Conservation (phyloP, 192 early-diverging fungal genomes). For the Podila verticillata region DNA sequence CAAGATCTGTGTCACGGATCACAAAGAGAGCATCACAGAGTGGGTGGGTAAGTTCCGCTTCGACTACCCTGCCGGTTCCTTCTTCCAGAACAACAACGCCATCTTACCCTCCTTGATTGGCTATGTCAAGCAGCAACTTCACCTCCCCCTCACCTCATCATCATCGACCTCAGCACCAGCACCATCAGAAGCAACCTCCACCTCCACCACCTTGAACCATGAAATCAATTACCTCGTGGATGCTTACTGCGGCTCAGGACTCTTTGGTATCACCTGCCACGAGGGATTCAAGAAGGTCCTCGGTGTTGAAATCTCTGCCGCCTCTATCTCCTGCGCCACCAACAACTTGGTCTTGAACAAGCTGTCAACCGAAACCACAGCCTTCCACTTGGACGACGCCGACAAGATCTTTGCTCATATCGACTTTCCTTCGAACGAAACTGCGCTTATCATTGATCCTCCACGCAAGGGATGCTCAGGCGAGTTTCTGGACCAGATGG, state of each 20-base stretch:
- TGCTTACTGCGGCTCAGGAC: conserved; percentile 78
- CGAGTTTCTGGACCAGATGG: conserved; percentile 73
- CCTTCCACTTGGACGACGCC: conserved; percentile 69
- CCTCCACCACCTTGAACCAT: conserved; percentile 21
- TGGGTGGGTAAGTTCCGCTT: conserved; percentile 66
- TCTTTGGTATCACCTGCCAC: conserved; percentile 74
- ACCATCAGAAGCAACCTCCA: not conserved
- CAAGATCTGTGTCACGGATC: conserved; percentile 63
- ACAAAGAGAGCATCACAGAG: conserved; percentile 64
- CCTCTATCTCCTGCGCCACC: conserved; percentile 70
- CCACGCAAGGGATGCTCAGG: conserved; percentile 72
- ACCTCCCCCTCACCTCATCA: conserved; percentile 31
- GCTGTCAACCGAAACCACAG: conserved; percentile 56
- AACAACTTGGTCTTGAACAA: conserved; percentile 69
- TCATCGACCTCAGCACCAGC: not conserved
- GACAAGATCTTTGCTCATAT: conserved; percentile 68
- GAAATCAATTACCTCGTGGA: conserved; percentile 67
- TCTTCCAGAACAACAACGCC: conserved; percentile 77
- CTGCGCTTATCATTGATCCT: conserved; percentile 79
- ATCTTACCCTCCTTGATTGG: conserved; percentile 70
- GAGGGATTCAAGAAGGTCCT: conserved; percentile 68
- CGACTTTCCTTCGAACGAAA: conserved; percentile 56
- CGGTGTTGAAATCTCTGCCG: conserved; percentile 73
- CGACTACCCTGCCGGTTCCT: conserved; percentile 69
- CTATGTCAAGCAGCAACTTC: conserved; percentile 70